phyloP scores from a whole-genome alignment of 176 grass and related monocot species.

The Eremochloa ophiuroides region DNA sequence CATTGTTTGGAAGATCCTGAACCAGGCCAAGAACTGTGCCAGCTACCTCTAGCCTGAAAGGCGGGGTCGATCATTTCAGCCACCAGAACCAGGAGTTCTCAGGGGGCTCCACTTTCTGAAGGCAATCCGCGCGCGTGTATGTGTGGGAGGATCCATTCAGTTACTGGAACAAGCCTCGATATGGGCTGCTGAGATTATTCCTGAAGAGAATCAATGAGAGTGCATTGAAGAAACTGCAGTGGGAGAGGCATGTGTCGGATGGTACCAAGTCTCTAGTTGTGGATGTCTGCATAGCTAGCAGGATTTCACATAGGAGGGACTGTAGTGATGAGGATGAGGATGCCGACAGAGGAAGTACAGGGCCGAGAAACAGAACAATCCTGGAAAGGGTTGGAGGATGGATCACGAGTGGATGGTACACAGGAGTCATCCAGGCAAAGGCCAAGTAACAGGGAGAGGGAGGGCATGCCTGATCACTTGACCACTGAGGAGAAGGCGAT shows the following conservation, averaged over 20 bases:
- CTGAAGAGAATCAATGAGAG: too few species aligned
- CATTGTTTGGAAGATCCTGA: neutral
- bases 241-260: neutral
- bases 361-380: too few species aligned
- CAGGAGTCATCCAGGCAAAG: neutral
- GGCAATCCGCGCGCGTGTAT: neutral
- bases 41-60: neutral
- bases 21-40: neutral
- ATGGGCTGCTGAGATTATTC: neutral
- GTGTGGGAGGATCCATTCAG: neutral
- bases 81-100: neutral
- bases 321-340: too few species aligned
- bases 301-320: neutral
- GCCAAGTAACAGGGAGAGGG: neutral
- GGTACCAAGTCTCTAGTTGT: neutral
- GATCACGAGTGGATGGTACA: neutral
- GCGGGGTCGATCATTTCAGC: neutral
- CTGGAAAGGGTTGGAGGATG: neutral
- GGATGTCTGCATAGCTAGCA: neutral
- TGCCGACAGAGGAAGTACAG: too few species aligned
- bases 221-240: neutral
- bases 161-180: neutral
- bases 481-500: too few species aligned
- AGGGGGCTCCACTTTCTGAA: neutral
- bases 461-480: neutral